A percentile compares a stretch with the other conserved stretches of the same genome.
Evolutionary conservation across 371 early-diverging fungal species (phyloP).

Genomic region (Capillidium rhysosporum): DNA sequence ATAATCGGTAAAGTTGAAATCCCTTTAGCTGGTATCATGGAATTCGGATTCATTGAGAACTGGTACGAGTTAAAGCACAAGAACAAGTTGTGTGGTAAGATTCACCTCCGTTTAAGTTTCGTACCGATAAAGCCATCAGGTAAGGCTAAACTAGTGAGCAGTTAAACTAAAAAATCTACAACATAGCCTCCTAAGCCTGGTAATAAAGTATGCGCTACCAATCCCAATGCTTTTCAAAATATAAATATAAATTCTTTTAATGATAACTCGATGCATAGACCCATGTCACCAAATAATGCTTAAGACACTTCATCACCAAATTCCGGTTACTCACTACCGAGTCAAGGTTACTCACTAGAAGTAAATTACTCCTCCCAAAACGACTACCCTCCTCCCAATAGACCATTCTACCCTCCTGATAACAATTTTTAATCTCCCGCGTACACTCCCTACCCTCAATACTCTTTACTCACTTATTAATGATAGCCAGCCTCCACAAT

Average conservation of each 20-base stretch:
- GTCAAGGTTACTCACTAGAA: not conserved
- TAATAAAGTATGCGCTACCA: not conserved
- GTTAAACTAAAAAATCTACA: not conserved
- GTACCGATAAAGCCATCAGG: not conserved
- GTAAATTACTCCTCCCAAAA: not conserved
- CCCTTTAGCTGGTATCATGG: not conserved
- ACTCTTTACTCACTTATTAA: too few relatives aligned
- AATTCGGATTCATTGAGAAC: not conserved
- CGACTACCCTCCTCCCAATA: too few relatives aligned
- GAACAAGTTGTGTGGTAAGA: not conserved
- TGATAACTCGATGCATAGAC: not conserved
- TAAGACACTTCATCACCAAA: not conserved
- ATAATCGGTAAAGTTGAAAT: not conserved
- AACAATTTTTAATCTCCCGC: too few relatives aligned
- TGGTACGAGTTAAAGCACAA: conserved; percentile 1
- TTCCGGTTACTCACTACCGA: not conserved
- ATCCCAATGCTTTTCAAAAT: not conserved
- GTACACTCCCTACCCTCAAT: too few relatives aligned
- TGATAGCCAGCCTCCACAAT: too few relatives aligned
- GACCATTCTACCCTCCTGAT: too few relatives aligned
- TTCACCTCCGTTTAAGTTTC: not conserved
- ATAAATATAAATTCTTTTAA: not conserved
- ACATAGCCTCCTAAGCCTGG: not conserved
- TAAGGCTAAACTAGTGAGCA: not conserved
- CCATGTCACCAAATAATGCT: not conserved